phyloP scores from a whole-genome alignment of 176 grass and related monocot genomes.

The Thinopyrum elongatum region DNA sequence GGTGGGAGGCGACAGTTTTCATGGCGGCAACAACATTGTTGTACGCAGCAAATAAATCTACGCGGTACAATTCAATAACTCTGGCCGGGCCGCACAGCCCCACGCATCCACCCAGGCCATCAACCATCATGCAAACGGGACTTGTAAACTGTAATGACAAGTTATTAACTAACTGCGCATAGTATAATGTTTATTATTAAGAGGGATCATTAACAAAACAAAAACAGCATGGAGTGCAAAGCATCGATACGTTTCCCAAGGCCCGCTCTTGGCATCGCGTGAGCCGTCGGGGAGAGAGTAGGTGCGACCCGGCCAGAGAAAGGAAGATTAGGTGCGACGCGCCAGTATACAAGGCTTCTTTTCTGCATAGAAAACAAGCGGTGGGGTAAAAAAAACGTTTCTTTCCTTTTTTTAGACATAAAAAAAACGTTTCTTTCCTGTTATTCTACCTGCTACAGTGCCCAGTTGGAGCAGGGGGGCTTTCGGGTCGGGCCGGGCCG shows the following conservation, averaged over 20 bases:
- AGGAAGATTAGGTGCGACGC: conserved; percentile 15
- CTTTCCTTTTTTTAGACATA: too few relatives aligned
- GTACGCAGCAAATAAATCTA: not conserved
- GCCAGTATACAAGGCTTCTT: not conserved
- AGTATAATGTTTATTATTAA: not conserved
- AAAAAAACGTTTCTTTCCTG: not conserved
- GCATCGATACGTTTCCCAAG: conserved; percentile 21
- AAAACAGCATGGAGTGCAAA: conserved; percentile 22
- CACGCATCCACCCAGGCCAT: not conserved
- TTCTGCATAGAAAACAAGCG: too few relatives aligned
- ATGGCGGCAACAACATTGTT: not conserved
- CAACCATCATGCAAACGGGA: not conserved
- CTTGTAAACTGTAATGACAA: too few relatives aligned
- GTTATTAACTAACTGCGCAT: not conserved
- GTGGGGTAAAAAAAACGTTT: not conserved
- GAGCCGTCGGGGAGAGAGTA: not conserved
- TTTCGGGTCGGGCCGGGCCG: conserved; percentile 6
- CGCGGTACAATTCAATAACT: not conserved
- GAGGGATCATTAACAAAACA: not conserved
- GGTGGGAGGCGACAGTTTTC: not conserved
- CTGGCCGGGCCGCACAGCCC: not conserved
- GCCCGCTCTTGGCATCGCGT: conserved; percentile 25
- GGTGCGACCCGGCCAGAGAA: not conserved
- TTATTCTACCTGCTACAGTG: conserved; percentile 1
- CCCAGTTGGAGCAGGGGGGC: conserved; percentile 12